These are phyloP conservation scores for Centella asiatica DNA, from an alignment of 129 eudicot genomes.

Conservation along the genomic window DNA sequence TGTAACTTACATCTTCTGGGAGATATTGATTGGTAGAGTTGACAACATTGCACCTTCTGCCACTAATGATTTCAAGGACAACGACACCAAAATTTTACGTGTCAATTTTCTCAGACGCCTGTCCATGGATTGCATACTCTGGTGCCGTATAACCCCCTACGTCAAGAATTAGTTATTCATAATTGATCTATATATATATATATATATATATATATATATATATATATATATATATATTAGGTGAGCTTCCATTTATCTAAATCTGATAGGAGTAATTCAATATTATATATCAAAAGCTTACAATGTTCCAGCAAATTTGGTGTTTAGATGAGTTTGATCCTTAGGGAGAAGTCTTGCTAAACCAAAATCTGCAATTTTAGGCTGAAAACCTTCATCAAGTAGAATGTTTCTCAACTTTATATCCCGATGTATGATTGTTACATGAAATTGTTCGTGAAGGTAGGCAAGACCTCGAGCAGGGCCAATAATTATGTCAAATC, in stretches of 20 bases:
- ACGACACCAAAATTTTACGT: slow-evolving; percentile 73
- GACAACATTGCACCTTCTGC: slow-evolving; percentile 47
- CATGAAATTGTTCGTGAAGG: slow-evolving; percentile 68
- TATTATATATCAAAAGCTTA: too few relatives aligned
- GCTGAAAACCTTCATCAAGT: slow-evolving; percentile 57
- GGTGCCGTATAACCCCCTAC: slow-evolving; percentile 81
- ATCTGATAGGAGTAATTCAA: too few relatives aligned
- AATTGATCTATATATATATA: too few relatives aligned
- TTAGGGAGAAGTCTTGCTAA: slow-evolving; percentile 63
- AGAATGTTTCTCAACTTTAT: slow-evolving; percentile 68
- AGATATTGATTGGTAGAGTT: slow-evolving; percentile 49
- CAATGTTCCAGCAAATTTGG: slow-evolving; percentile 68
- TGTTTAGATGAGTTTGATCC: slow-evolving; percentile 59
- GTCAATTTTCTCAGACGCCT: slow-evolving; percentile 73
- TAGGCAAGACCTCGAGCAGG: slow-evolving; percentile 69
- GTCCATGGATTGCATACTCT: slow-evolving; percentile 78
- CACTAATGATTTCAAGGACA: slow-evolving; percentile 66
- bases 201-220: too few relatives aligned
- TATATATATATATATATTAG: too few relatives aligned
- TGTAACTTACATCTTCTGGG: slow-evolving; percentile 46
- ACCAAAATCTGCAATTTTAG: slow-evolving; percentile 78
- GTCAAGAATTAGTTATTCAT: too few relatives aligned
- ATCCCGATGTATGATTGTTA: slow-evolving; percentile 66
- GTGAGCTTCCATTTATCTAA: too few relatives aligned
- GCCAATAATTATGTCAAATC: slow-evolving; percentile 53